Evolutionary conservation across 768 basidiomycete genomes (phyloP).

Genomic region (Amanita phalloides): DNA sequence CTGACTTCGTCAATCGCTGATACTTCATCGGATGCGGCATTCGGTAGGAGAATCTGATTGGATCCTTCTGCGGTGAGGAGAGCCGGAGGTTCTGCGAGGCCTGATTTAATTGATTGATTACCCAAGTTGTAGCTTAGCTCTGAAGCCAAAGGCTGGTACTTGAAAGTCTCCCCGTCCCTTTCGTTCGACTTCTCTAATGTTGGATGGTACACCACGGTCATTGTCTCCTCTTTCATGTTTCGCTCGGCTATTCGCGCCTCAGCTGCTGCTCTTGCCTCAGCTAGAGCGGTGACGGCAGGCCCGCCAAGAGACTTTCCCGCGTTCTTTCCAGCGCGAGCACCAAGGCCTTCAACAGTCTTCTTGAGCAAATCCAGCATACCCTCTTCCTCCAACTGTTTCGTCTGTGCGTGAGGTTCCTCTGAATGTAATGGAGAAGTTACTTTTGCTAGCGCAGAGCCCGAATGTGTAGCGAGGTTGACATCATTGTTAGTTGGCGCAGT

Average conservation of each 20-base stretch:
- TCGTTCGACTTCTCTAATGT: background rate
- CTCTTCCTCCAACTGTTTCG: conserved; percentile 11
- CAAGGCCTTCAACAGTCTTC: conserved; percentile 60
- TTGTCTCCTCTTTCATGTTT: conserved; percentile 35
- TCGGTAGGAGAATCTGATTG: background rate
- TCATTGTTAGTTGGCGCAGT: conserved; percentile 15
- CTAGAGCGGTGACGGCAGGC: conserved; percentile 46
- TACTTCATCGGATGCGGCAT: background rate
- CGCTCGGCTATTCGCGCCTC: conserved; percentile 63
- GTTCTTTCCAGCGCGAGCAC: conserved; percentile 45
- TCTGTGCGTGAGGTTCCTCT: background rate
- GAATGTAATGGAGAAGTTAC: background rate
- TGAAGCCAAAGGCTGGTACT: background rate
- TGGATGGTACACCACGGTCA: conserved; percentile 6
- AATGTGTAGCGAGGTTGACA: conserved; percentile 17
- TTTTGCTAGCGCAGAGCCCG: background rate
- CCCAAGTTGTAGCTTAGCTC: too few species aligned
- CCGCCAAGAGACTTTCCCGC: conserved; percentile 55
- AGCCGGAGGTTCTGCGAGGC: too few species aligned
- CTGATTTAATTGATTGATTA: too few species aligned
- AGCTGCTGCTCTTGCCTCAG: conserved; percentile 56
- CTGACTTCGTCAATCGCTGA: background rate
- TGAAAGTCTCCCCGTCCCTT: background rate
- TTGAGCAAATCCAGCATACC: conserved; percentile 60
- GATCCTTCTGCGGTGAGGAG: too few species aligned